These are phyloP conservation scores for Trypethelium eluteriae DNA, from an alignment of 495 filamentous ascomycete species.

Conservation along the genomic window DNA sequence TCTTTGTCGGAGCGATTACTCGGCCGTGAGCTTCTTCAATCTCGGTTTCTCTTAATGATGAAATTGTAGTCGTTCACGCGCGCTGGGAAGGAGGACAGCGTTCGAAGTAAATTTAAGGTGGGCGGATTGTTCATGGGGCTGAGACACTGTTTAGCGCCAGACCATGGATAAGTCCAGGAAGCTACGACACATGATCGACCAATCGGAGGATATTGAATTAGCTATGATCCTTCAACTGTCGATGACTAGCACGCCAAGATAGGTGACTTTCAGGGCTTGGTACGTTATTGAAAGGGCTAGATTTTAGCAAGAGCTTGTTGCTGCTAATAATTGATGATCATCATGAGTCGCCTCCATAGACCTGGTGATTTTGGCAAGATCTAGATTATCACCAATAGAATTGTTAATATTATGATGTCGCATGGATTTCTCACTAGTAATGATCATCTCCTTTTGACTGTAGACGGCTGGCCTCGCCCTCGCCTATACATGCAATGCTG, in stretches of 20 bases:
- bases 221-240: neutral
- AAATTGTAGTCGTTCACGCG: neutral
- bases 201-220: neutral
- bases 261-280: no score
- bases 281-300: no score
- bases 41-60: neutral
- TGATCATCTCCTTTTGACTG: no score
- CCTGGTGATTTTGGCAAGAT: no score
- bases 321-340: no score
- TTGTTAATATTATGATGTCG: no score
- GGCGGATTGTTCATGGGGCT: neutral
- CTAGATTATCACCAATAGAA: no score
- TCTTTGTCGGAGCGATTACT: neutral
- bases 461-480: no score
- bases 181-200: neutral
- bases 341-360: no score
- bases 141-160: slow-evolving; percentile 1
- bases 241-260: neutral
- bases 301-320: no score
- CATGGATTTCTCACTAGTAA: no score
- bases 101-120: neutral
- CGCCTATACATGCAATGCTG: no score
- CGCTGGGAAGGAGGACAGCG: neutral
- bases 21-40: neutral
- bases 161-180: neutral